These are phyloP conservation scores for Lactarius vividus DNA, from an alignment of 768 basidiomycete genomes.

Conservation along the genomic window DNA sequence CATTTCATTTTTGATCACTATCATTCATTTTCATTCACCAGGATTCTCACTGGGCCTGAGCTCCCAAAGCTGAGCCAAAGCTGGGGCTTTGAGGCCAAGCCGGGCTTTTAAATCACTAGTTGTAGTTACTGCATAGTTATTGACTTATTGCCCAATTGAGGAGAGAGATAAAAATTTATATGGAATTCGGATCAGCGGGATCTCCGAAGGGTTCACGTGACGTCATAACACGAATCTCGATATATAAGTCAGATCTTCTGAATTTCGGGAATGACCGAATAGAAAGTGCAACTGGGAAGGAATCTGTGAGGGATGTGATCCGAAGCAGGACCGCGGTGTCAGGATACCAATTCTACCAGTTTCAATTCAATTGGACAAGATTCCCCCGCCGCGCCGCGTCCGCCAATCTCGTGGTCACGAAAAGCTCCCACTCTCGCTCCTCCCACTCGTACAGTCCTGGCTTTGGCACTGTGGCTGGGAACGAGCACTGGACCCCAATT, in stretches of 20 bases:
- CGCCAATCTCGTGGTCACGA: background rate
- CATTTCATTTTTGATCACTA: no score
- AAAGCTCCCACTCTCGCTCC: background rate
- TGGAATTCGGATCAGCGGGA: background rate
- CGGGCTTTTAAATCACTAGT: no score
- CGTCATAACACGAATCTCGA: background rate
- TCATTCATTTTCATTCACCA: no score
- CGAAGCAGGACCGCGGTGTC: constrained; percentile 24
- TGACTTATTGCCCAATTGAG: no score
- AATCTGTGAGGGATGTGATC: constrained; percentile 16
- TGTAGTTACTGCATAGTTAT: no score
- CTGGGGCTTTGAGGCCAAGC: no score
- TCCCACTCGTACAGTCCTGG: background rate
- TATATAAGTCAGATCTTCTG: background rate
- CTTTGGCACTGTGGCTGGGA: background rate
- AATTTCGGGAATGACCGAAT: constrained; percentile 15
- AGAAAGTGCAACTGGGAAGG: constrained; percentile 17
- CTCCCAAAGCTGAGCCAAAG: no score
- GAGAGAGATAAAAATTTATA: no score
- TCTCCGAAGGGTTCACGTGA: background rate
- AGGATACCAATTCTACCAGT: constrained; percentile 13
- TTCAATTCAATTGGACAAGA: constrained; percentile 7
- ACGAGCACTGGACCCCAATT: background rate
- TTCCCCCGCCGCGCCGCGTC: background rate
- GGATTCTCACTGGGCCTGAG: no score